These are phyloP conservation scores for Ceratocystis papillata DNA, from an alignment of 2,329 filamentous ascomycete genomes.

Conservation along the genomic window DNA sequence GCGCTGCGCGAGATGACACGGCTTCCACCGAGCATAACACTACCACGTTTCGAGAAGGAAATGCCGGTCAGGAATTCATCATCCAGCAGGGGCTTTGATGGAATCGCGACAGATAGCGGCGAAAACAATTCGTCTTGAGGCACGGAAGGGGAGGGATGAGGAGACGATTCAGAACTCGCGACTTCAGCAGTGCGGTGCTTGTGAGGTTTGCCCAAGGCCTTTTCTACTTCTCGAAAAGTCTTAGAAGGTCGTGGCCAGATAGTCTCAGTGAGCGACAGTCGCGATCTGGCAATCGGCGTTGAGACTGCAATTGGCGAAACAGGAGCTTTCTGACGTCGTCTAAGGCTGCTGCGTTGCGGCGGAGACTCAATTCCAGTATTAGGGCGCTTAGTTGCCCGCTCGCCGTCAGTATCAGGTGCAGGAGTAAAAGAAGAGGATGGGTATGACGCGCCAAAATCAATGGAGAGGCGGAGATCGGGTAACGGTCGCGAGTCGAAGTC, in stretches of 20 bases:
- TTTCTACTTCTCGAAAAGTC: constrained; percentile 24
- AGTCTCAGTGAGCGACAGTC: constrained; percentile 19
- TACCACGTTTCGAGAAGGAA: constrained; percentile 53
- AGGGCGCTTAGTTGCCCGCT: background rate
- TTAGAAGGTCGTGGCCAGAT: constrained; percentile 20
- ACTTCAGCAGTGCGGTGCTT: background rate
- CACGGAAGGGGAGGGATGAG: background rate
- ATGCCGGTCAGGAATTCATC: constrained; percentile 47
- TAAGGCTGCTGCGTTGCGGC: background rate
- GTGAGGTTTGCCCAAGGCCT: background rate
- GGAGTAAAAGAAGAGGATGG: background rate
- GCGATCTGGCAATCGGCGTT: constrained; percentile 15
- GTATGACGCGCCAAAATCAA: constrained; percentile 7
- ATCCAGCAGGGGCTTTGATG: constrained; percentile 46
- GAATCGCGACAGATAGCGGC: constrained; percentile 47
- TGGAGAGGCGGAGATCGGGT: constrained; percentile 12
- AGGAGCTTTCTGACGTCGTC: background rate
- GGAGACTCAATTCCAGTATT: background rate
- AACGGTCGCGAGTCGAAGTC: constrained; percentile 13
- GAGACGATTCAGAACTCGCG: background rate
- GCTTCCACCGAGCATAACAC: constrained; percentile 38
- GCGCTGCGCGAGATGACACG: constrained; percentile 22
- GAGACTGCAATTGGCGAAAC: background rate
- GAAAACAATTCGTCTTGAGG: constrained; percentile 31
- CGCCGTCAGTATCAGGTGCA: constrained; percentile 4